These are phyloP conservation scores for Sugiyamaella novakii DNA, from an alignment of 1,139 yeast species.

Conservation along the genomic window DNA sequence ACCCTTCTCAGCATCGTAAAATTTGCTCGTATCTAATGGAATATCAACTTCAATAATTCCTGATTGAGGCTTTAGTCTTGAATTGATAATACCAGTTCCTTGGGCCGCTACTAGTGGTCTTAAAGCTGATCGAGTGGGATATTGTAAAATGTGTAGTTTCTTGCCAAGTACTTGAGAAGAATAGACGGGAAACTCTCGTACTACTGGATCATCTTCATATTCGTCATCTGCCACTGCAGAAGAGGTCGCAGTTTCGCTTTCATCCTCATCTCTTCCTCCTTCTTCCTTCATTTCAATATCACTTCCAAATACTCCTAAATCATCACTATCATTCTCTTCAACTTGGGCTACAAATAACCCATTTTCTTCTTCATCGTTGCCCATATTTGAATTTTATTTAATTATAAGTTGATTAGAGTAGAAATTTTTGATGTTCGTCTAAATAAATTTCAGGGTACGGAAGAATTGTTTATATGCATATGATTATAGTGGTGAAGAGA, in stretches of 20 bases:
- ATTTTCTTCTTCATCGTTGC: conserved; percentile 15
- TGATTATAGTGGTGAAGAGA: too few relatives aligned
- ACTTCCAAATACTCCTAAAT: not conserved
- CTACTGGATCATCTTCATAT: conserved; percentile 66
- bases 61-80: conserved; percentile 64
- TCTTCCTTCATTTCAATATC: conserved; percentile 14
- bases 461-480: too few relatives aligned
- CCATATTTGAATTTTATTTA: not conserved
- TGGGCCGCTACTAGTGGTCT: conserved; percentile 49
- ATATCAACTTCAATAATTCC: conserved; percentile 66
- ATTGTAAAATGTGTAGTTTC: conserved; percentile 59
- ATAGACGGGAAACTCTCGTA: conserved; percentile 72
- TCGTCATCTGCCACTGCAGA: conserved; percentile 10
- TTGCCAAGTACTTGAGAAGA: conserved; percentile 42
- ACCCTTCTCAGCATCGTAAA: conserved; percentile 65
- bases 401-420: not conserved
- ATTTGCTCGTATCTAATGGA: conserved; percentile 64
- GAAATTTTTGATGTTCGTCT: not conserved
- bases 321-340: conserved; percentile 10
- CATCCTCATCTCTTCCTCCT: conserved; percentile 5
- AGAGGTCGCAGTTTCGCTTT: conserved; percentile 14
- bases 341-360: conserved; percentile 17
- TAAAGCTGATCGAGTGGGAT: conserved; percentile 64
- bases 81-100: conserved; percentile 49
- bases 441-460: conserved; percentile 8